Evolutionary conservation across 345 rosid species (phyloP), one percentile per base, ranked within the genome.

Genomic region (Populus pruinosa): DNA sequence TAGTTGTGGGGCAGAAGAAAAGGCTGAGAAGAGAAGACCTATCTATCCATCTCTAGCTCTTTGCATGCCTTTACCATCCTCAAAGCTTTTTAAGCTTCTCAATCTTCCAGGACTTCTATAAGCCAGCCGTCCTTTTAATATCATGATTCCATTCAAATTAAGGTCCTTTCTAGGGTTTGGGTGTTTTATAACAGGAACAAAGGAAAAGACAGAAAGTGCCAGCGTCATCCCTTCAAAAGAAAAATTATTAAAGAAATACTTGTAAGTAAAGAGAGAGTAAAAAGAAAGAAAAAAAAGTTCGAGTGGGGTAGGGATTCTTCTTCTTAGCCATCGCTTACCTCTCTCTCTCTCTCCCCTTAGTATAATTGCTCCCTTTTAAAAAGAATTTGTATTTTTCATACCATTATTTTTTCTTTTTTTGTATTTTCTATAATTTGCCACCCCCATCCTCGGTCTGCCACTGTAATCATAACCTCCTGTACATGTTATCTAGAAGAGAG

Each of bases 401-500:
- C 27, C 44, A 8, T 38, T 67, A 0, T 33, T 33, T 4, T 67
- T 21, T 39, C 1, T 76, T 63, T 83, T 14, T 20, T 38, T 10
- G 66, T 67, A 38, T 80, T 47, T 50, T 72, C 47, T 65, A 21
- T 62, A 73, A 33, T 72, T 73, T 74, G 73, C 80, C 75, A 79
- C 69, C 80, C 74, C 79, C 62, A 29, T 77, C 68, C 77, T 75
- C 80, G 79, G 87, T 81, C 92, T 88, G 91, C 84, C 83, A 84
- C 83, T 82, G 79, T 84, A 91, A 91, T 89, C 91, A 91, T 92
- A 87, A 91, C 90, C 49, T 47, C 64, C 86, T 88, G 86, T 77
- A 81, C 77, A 27, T 79, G 70, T 41, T 78, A 80, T 76, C 76
- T 72, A 68, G 73, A 74, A 68, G 53, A 62, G 74, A 73, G 78